Conservation (phyloP, 2,329 filamentous ascomycete genomes). For the Chlorencoelia australis region DNA sequence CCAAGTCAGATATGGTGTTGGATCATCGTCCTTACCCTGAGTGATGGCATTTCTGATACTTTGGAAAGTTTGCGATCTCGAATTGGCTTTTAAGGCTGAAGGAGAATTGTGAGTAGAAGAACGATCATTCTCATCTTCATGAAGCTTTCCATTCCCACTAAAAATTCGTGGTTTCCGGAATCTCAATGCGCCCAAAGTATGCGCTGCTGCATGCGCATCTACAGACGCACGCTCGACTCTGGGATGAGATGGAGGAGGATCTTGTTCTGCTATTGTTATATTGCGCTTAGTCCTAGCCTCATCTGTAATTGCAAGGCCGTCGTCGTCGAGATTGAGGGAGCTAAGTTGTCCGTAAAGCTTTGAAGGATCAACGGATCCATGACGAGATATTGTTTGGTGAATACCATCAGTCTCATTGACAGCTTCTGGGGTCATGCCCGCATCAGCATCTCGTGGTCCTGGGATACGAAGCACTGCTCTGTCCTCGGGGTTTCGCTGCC, state of each 20-base stretch:
- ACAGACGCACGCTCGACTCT: slow-evolving; percentile 24
- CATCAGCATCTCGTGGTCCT: slow-evolving; percentile 81
- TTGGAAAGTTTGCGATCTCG: slow-evolving; percentile 38
- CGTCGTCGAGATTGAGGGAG: slow-evolving; percentile 9
- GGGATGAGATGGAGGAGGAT: slow-evolving; percentile 8
- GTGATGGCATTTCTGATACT: slow-evolving; percentile 41
- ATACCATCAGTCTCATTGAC: slow-evolving; percentile 31
- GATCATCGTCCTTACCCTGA: slow-evolving; percentile 39
- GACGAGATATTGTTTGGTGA: slow-evolving; percentile 11
- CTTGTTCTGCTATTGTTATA: slow-evolving; percentile 23
- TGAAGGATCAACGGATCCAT: slow-evolving; percentile 13
- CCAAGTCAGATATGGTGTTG: slow-evolving; percentile 86
- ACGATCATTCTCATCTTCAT: slow-evolving; percentile 24
- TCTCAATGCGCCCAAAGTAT: slow-evolving; percentile 27
- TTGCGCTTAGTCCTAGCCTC: slow-evolving; percentile 17
- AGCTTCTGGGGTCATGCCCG: slow-evolving; percentile 60
- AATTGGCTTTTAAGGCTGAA: neutral
- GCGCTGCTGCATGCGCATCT: slow-evolving; percentile 15
- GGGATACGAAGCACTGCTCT: slow-evolving; percentile 77
- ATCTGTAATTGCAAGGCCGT: slow-evolving; percentile 10
- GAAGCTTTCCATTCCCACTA: slow-evolving; percentile 24
- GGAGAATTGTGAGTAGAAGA: slow-evolving; percentile 2
- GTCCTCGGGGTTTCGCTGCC: slow-evolving; percentile 65
- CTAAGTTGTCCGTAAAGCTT: slow-evolving; percentile 9
- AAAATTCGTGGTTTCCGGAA: slow-evolving; percentile 34